Evolutionary conservation across 768 basidiomycete species (phyloP).

Genomic region (Sutorius australiensis): DNA sequence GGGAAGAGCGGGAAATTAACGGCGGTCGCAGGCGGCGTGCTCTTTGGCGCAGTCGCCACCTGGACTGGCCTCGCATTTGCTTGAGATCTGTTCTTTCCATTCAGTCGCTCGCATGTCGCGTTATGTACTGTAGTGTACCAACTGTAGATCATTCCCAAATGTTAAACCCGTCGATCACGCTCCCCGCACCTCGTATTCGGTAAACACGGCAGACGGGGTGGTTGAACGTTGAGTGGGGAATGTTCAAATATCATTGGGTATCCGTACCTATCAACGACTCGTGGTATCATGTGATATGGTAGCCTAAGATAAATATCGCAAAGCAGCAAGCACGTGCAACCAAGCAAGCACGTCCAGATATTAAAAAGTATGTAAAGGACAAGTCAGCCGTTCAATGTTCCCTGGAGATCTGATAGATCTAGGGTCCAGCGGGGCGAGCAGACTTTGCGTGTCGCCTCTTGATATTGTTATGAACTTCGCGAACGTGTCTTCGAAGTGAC

Average conservation of each 20-base stretch:
- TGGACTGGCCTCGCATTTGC: conserved; percentile 56
- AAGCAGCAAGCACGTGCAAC: neutral
- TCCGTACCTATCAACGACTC: neutral
- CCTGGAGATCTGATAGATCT: neutral
- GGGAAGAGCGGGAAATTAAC: conserved; percentile 31
- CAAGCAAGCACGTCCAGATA: neutral
- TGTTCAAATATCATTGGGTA: conserved; percentile 7
- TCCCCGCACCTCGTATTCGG: neutral
- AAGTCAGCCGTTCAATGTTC: conserved; percentile 3
- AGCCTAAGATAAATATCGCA: neutral
- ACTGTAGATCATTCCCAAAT: neutral
- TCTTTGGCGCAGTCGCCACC: conserved; percentile 58
- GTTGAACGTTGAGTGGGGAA: no score
- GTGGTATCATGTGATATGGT: neutral
- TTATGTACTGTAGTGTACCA: neutral
- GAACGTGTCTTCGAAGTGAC: conserved; percentile 18
- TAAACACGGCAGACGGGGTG: neutral
- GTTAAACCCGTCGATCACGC: conserved; percentile 2
- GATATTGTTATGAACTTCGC: conserved; percentile 17
- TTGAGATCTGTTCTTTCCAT: conserved; percentile 24
- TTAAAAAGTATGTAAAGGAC: neutral
- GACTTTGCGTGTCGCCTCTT: conserved; percentile 12
- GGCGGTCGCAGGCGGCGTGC: conserved; percentile 52
- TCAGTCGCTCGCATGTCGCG: neutral
- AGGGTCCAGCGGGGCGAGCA: neutral